phyloP scores from a whole-genome alignment of 306 rosid genomes.

The Betula pendula region DNA sequence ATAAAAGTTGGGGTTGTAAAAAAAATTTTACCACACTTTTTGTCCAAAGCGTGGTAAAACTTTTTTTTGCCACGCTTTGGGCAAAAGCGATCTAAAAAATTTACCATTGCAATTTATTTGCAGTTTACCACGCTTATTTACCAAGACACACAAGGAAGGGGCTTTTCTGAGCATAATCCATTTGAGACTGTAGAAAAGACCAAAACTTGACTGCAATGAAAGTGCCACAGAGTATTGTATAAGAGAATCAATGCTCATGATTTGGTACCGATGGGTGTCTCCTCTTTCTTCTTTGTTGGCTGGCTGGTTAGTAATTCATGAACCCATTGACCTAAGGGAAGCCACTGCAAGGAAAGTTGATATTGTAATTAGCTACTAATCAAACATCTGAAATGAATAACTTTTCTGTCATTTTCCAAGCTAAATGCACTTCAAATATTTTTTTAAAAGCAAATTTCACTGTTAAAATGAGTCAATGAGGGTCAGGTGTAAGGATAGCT shows the following conservation, averaged over 20 bases:
- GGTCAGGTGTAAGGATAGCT: background rate
- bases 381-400: background rate
- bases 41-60: too few relatives aligned
- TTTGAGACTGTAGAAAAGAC: background rate
- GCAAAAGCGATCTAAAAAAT: too few relatives aligned
- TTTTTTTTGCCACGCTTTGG: too few relatives aligned
- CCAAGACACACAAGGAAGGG: background rate
- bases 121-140: too few relatives aligned
- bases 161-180: background rate
- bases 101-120: background rate
- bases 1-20: too few relatives aligned
- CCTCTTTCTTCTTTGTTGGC: constrained; percentile 1
- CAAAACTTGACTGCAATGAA: background rate
- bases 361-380: background rate
- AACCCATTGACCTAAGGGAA: background rate
- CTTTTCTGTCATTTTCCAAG: background rate
- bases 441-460: background rate
- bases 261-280: background rate
- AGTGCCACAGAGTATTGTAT: background rate
- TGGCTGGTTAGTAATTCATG: background rate
- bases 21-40: too few relatives aligned
- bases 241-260: background rate
- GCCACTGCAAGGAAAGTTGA: background rate
- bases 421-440: background rate
- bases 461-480: background rate